Conservation (phyloP, 805 yeast genomes). For the Geotrichum ghanense region DNA sequence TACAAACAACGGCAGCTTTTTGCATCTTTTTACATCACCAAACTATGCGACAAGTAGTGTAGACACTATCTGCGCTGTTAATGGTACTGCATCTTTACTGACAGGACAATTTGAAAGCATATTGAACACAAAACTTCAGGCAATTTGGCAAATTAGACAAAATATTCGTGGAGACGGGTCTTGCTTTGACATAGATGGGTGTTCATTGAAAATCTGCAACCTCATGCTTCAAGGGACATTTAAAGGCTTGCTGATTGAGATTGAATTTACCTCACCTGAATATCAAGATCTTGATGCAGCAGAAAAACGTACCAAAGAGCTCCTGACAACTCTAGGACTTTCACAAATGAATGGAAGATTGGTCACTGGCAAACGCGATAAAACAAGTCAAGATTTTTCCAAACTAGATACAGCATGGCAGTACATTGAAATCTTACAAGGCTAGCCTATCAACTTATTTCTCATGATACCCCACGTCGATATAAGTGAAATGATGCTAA, state of each 20-base stretch:
- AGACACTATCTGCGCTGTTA: constrained; percentile 21
- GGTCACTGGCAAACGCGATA: not conserved
- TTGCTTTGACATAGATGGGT: constrained; percentile 40
- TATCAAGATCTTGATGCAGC: not conserved
- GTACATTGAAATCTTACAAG: constrained; percentile 13
- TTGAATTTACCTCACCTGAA: constrained; percentile 27
- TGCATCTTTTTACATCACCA: not conserved
- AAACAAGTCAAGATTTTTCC: constrained; percentile 2
- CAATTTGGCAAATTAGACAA: constrained; percentile 62
- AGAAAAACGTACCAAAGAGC: not conserved
- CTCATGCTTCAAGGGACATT: constrained; percentile 65
- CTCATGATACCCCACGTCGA: too few species aligned
- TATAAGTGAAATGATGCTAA: too few species aligned
- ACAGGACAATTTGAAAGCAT: constrained; percentile 49
- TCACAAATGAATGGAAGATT: not conserved
- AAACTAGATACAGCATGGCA: constrained; percentile 11
- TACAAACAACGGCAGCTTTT: not conserved
- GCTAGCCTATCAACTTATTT: too few species aligned
- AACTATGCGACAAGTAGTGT: not conserved
- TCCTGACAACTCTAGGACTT: not conserved
- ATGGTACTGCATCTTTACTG: constrained; percentile 30
- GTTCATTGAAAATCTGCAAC: constrained; percentile 53
- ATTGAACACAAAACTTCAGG: constrained; percentile 45
- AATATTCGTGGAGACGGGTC: constrained; percentile 65
- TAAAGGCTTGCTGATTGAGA: constrained; percentile 56